Evolutionary conservation across 805 yeast genomes (phyloP), one percentile per base, ranked within the genome.

Genomic region (Wickerhamiella hasegawae): DNA sequence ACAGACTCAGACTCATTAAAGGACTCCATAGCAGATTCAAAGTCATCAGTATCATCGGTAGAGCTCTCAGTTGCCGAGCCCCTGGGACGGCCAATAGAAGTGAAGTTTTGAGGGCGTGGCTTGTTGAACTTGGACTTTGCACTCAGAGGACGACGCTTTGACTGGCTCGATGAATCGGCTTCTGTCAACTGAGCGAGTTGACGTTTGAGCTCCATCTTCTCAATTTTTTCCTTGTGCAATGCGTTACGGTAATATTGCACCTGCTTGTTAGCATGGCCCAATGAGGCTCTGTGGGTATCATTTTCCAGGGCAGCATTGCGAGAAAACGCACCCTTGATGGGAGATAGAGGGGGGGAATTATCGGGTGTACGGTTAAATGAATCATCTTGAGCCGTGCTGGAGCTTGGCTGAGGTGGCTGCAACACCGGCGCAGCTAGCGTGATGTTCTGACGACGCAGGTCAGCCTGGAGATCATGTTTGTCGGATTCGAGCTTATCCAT

Each of bases 261-360:
- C 2, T 73, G 67, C 40, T 66, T 63, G 45, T 75, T 71, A 4
- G 85, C 77, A 53, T 68, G 80, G 14, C 64, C 62, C 44, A 81
- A 61, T 18, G 79, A 74, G 0, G 77, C 66, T 42, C 67, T 64
- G 43, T 78, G 55, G 1, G 84, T 74, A 47, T 80, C 85, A 2
- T 69, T 58, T 47, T 78, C 82, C 29, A 78, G 46, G n/a, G 42
- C 49, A 11, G 49, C 37, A 35, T 52, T 46, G 29, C 49, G 47
- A 9, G 53, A 42, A 5, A 56, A 54, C 8, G 57, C 47, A 1
- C 47, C 48, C 33, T 53, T 53, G 28, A 55, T 46, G 1, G 60
- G 60, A 3, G 60, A 55, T 26, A 42, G 22, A 10, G 57, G 54
- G 18, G 58, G 52, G 4, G 54, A 46, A 9, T 41, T 39, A 8